Conservation (phyloP, 1,284 basidiomycete species). For the Neolentinus lepideus region DNA sequence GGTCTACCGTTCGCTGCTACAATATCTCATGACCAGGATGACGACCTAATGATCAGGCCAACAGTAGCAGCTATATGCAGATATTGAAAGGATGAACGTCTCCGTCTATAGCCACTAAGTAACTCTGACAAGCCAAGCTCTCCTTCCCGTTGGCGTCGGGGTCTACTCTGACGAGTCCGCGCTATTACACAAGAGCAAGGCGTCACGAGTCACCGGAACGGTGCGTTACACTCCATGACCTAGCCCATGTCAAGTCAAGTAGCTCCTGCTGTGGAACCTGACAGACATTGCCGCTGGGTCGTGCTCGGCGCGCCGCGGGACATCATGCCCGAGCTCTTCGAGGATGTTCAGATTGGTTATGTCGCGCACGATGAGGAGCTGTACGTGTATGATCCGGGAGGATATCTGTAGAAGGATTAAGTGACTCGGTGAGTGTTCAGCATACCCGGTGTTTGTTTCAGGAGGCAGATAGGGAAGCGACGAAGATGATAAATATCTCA, state of each 20-base stretch:
- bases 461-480: too few species aligned
- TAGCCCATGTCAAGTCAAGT: conserved; percentile 9
- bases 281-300: conserved; percentile 94
- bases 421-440: conserved; percentile 51
- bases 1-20: too few species aligned
- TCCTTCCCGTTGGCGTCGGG: conserved; percentile 83
- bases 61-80: too few species aligned
- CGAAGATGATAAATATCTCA: neutral
- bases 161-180: conserved; percentile 70
- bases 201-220: conserved; percentile 87
- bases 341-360: conserved; percentile 88
- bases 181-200: conserved; percentile 24
- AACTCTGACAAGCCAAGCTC: conserved; percentile 85
- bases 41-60: too few species aligned
- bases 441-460: neutral
- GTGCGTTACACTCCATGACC: conserved; percentile 22
- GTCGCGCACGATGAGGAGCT: conserved; percentile 93
- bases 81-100: too few species aligned
- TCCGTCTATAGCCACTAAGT: too few species aligned
- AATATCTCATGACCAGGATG: too few species aligned
- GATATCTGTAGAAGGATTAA: conserved; percentile 89
- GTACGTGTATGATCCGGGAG: conserved; percentile 68
- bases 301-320: conserved; percentile 92
- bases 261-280: conserved; percentile 64
- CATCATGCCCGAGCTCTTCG: conserved; percentile 75